Conservation (phyloP, 352 stramenopile species). For the Globisporangium ultimum region DNA sequence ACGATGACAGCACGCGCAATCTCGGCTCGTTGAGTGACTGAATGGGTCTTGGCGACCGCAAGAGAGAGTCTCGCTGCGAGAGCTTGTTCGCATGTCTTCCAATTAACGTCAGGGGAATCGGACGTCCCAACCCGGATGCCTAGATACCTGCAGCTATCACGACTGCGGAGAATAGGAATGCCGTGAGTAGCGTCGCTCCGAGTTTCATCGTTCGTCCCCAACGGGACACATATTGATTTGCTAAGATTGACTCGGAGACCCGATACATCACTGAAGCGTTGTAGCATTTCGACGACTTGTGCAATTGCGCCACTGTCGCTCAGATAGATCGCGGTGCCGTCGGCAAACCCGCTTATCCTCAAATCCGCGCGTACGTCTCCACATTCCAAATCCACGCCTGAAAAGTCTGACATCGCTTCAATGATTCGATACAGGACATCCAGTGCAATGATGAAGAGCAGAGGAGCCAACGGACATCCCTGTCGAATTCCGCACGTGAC, state of each 20-base stretch:
- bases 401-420: too few species aligned
- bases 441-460: constrained; percentile 19
- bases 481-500: constrained; percentile 18
- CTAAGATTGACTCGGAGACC: neutral
- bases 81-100: neutral
- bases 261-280: neutral
- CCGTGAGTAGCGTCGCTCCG: neutral
- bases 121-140: neutral
- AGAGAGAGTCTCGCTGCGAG: constrained; percentile 1
- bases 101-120: neutral
- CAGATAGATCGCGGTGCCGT: neutral
- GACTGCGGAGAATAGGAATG: neutral
- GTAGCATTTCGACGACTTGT: neutral
- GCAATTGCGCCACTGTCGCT: neutral
- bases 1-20: constrained; percentile 3
- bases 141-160: neutral
- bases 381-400: neutral
- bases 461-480: constrained; percentile 18
- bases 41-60: constrained; percentile 1
- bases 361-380: neutral
- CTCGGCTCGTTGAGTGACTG: constrained; percentile 1
- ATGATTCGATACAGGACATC: constrained; percentile 17
- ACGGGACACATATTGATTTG: neutral
- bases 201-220: neutral
- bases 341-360: neutral